phyloP scores from a whole-genome alignment of 2,329 filamentous ascomycete genomes.

The Aspergillus aculeatinus region DNA sequence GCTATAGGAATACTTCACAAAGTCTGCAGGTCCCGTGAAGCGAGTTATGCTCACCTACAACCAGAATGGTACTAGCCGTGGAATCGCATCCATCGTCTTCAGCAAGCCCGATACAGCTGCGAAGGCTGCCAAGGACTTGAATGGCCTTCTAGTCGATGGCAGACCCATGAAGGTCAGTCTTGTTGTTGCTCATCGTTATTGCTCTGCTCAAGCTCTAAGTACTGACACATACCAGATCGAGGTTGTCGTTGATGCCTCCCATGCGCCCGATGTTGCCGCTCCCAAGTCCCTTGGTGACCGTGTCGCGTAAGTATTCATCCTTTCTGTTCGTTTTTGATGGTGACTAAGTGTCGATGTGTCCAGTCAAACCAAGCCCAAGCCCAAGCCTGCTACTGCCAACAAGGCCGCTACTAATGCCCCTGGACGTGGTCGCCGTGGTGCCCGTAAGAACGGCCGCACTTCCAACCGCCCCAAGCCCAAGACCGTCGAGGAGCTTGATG shows the following conservation, averaged over 20 bases:
- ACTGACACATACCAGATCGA: conserved; percentile 65
- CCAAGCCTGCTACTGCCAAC: conserved; percentile 74
- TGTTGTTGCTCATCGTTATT: neutral
- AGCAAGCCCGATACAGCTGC: conserved; percentile 74
- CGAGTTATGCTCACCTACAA: conserved; percentile 89
- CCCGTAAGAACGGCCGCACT: conserved; percentile 54
- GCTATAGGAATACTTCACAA: conserved; percentile 91
- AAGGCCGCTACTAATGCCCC: conserved; percentile 63
- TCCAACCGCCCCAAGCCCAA: conserved; percentile 71
- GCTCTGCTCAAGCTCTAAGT: neutral
- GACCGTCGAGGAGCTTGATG: conserved; percentile 92
- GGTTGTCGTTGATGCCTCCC: conserved; percentile 77
- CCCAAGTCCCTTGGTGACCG: conserved; percentile 81
- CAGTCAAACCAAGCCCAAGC: conserved; percentile 67
- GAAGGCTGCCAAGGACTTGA: conserved; percentile 79
- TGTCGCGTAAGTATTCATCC: conserved; percentile 60
- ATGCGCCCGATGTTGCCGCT: conserved; percentile 64
- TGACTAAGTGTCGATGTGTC: conserved; percentile 25
- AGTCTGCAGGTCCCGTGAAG: conserved; percentile 86
- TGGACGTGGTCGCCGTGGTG: conserved; percentile 45
- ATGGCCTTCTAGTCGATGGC: conserved; percentile 86
- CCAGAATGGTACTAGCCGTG: conserved; percentile 85
- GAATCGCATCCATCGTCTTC: conserved; percentile 89
- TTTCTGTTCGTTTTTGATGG: neutral
- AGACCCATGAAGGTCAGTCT: conserved; percentile 78